Percentiles rank a stretch among this genome's conserved stretches.
phyloP scores from a whole-genome alignment of 495 filamentous ascomycete species.

The Penicillium coprophilum region DNA sequence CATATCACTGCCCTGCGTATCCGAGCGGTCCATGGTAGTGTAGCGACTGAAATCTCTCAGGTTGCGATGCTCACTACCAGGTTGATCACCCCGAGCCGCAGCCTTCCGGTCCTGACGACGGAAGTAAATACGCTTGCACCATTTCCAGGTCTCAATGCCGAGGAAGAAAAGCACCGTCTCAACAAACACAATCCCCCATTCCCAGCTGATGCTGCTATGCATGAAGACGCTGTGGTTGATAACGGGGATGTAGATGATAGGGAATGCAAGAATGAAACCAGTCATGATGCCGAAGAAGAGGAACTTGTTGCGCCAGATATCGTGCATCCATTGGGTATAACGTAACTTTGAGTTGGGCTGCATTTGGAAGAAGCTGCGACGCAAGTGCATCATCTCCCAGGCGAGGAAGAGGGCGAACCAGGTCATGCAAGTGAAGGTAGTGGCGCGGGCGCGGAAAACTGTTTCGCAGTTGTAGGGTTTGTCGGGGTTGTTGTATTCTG shows the following conservation, averaged over 20 bases:
- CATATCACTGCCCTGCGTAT: constrained; percentile 35
- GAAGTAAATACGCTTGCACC: constrained; percentile 57
- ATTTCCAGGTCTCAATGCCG: constrained; percentile 69
- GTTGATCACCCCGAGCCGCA: constrained; percentile 6
- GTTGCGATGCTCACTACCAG: constrained; percentile 12
- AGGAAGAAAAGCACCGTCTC: constrained; percentile 60
- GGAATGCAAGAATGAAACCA: constrained; percentile 70
- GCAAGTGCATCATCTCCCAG: constrained; percentile 71
- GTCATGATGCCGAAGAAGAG: constrained; percentile 67
- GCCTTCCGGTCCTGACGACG: constrained; percentile 29
- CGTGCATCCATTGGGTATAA: constrained; percentile 57
- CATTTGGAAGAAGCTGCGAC: constrained; percentile 68
- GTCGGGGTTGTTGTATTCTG: constrained; percentile 41
- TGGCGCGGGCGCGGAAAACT: constrained; percentile 70
- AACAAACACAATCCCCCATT: constrained; percentile 65
- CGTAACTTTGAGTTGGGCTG: constrained; percentile 52
- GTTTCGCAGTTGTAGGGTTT: constrained; percentile 53
- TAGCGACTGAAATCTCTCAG: constrained; percentile 39
- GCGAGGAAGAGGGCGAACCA: constrained; percentile 74
- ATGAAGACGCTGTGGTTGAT: constrained; percentile 70
- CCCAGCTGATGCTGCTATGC: constrained; percentile 69
- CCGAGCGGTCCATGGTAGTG: constrained; percentile 42
- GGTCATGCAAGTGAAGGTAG: constrained; percentile 69
- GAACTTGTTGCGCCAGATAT: constrained; percentile 71
- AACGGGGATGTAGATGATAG: constrained; percentile 68